These are phyloP conservation scores for Ganoderma leucocontextum DNA, from an alignment of 1,284 basidiomycete genomes.

Conservation along the genomic window DNA sequence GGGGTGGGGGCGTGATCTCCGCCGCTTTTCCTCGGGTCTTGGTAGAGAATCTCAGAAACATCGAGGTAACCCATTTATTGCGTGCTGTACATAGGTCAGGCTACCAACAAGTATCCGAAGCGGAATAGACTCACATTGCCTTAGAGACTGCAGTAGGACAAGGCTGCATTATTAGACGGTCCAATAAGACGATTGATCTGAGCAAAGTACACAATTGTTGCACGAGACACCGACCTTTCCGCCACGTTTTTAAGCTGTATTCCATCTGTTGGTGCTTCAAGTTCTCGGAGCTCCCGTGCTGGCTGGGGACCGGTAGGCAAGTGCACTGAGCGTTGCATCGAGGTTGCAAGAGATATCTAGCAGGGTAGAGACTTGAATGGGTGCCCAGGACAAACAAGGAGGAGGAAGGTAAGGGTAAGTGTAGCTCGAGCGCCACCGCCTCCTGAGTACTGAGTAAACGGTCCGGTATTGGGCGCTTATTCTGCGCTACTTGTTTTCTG, in stretches of 20 bases:
- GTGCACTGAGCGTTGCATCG: conserved; percentile 44
- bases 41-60: conserved; percentile 76
- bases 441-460: not conserved
- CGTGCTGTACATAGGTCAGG: conserved; percentile 55
- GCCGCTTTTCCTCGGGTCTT: conserved; percentile 61
- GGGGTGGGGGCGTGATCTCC: conserved; percentile 63
- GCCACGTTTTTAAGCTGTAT: conserved; percentile 53
- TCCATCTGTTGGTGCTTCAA: conserved; percentile 42
- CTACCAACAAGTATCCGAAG: conserved; percentile 1
- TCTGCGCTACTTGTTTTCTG: not conserved
- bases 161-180: conserved; percentile 37
- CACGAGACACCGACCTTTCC: conserved; percentile 59
- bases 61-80: conserved; percentile 69
- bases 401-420: not conserved
- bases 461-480: not conserved
- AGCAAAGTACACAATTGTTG: not conserved
- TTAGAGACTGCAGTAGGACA: conserved; percentile 68
- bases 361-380: not conserved
- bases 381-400: not conserved
- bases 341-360: not conserved
- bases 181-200: not conserved
- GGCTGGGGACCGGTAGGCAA: conserved; percentile 63
- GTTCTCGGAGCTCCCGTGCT: conserved; percentile 62
- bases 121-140: conserved; percentile 62
- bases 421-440: not conserved